phyloP scores from a whole-genome alignment of 208 protist genomes.

The Wallacemonas collosoma region DNA sequence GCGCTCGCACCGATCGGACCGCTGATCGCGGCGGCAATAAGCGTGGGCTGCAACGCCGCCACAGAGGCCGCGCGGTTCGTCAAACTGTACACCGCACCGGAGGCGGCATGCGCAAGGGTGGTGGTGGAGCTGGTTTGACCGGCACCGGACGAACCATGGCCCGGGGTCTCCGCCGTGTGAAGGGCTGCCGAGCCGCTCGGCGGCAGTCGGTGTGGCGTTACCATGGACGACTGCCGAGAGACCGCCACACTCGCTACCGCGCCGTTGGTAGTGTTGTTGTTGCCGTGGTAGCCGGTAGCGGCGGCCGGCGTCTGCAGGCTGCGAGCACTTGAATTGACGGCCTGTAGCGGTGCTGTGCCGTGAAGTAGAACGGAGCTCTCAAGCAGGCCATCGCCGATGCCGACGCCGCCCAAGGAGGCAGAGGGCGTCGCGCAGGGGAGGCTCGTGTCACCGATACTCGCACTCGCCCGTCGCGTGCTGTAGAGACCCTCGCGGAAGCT shows the following conservation, averaged over 20 bases:
- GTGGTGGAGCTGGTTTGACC: background rate
- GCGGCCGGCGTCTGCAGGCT: background rate
- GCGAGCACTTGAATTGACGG: slow-evolving; percentile 3
- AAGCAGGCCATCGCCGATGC: background rate
- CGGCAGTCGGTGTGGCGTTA: background rate
- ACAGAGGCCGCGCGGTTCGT: background rate
- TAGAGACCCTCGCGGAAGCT: slow-evolving; percentile 5
- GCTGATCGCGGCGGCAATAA: background rate
- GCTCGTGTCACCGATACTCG: slow-evolving; percentile 1
- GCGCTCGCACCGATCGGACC: background rate
- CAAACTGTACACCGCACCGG: background rate
- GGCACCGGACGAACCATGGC: background rate
- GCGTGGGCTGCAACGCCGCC: slow-evolving; percentile 1
- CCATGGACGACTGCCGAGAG: background rate
- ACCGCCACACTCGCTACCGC: background rate
- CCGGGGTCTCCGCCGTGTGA: too few relatives aligned
- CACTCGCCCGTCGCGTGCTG: background rate
- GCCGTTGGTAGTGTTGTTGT: background rate
- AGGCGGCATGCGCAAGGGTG: background rate
- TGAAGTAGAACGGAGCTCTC: background rate
- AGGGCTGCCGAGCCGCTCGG: too few relatives aligned
- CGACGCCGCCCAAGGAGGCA: background rate
- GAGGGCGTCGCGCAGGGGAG: background rate
- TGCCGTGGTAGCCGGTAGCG: background rate
- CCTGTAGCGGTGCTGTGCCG: background rate